phyloP scores from a whole-genome alignment of 345 rosid genomes.

The Streptanthus diversifolius region DNA sequence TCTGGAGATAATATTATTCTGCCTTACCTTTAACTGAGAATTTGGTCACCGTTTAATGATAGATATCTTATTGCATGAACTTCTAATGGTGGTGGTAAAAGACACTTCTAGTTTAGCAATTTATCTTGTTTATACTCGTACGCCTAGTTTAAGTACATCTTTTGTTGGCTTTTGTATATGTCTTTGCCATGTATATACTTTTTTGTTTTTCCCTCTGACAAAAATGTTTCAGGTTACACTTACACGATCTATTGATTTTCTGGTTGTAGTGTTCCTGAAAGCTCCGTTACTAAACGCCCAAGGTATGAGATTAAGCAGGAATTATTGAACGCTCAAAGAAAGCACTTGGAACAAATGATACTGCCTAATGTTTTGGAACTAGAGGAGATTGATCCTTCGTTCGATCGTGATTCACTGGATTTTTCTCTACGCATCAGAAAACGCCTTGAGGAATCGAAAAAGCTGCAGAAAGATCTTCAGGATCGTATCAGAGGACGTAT shows the following conservation, averaged over 20 bases:
- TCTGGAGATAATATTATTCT: slow-evolving; percentile 10
- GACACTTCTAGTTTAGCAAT: not conserved
- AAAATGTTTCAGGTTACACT: slow-evolving; percentile 17
- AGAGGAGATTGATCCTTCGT: slow-evolving; percentile 61
- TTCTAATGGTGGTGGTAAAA: not conserved
- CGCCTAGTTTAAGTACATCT: not conserved
- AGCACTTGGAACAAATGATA: slow-evolving; percentile 67
- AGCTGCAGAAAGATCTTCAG: slow-evolving; percentile 67
- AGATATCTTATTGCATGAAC: slow-evolving; percentile 3
- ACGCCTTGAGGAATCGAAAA: slow-evolving; percentile 67
- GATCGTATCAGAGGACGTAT: slow-evolving; percentile 58
- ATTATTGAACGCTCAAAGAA: slow-evolving; percentile 65
- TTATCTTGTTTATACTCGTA: not conserved
- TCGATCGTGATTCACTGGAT: slow-evolving; percentile 52
- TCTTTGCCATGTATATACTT: not conserved
- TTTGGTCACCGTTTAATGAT: slow-evolving; percentile 2
- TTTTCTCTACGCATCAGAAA: slow-evolving; percentile 60
- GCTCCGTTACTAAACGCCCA: slow-evolving; percentile 51
- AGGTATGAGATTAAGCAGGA: slow-evolving; percentile 69
- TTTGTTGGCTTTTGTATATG: not conserved
- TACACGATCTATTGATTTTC: slow-evolving; percentile 17
- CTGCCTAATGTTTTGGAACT: slow-evolving; percentile 66
- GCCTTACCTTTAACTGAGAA: slow-evolving; percentile 6
- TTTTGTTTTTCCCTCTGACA: slow-evolving; percentile 10
- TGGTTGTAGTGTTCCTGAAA: slow-evolving; percentile 49